Evolutionary conservation across 2,329 filamentous ascomycete genomes (phyloP).

Genomic region (Pseudogymnoascus sp.): DNA sequence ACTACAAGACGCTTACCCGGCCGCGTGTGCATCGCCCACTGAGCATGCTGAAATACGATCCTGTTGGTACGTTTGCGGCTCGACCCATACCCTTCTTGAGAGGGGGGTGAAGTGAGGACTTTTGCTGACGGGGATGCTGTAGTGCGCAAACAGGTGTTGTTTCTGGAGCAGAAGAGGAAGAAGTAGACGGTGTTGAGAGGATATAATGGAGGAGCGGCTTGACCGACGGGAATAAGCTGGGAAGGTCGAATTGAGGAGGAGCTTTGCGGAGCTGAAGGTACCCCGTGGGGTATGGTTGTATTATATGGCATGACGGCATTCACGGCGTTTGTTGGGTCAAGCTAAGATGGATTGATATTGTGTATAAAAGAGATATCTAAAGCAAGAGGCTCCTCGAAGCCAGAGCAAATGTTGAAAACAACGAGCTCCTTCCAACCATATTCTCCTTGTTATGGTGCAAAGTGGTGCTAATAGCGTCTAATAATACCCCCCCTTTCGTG

Average conservation of each 20-base stretch:
- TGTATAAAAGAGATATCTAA: neutral
- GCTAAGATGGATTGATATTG: conserved; percentile 4
- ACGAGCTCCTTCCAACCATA: neutral
- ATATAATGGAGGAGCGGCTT: neutral
- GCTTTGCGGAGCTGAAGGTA: neutral
- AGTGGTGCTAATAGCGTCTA: neutral
- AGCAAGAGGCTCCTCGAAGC: conserved; percentile 1
- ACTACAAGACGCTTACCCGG: conserved; percentile 85
- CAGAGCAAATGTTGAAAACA: neutral
- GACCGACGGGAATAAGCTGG: neutral
- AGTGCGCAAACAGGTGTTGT: conserved; percentile 90
- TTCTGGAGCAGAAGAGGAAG: conserved; percentile 81
- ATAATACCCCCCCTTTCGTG: neutral
- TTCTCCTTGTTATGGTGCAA: neutral
- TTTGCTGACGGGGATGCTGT: conserved; percentile 6
- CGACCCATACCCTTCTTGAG: neutral
- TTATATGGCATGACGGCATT: conserved; percentile 7
- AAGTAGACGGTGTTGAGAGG: conserved; percentile 36
- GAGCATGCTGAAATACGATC: conserved; percentile 98
- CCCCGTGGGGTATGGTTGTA: neutral
- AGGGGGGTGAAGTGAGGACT: neutral
- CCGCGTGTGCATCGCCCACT: conserved; percentile 75
- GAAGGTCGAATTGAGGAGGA: neutral
- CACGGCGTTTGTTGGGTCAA: conserved; percentile 5
- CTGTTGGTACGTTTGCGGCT: conserved; percentile 63